Percentiles rank a stretch among this genome's conserved stretches.
These are phyloP conservation scores for Leccinum uliginosum DNA, from an alignment of 768 basidiomycete genomes.

Conservation along the genomic window DNA sequence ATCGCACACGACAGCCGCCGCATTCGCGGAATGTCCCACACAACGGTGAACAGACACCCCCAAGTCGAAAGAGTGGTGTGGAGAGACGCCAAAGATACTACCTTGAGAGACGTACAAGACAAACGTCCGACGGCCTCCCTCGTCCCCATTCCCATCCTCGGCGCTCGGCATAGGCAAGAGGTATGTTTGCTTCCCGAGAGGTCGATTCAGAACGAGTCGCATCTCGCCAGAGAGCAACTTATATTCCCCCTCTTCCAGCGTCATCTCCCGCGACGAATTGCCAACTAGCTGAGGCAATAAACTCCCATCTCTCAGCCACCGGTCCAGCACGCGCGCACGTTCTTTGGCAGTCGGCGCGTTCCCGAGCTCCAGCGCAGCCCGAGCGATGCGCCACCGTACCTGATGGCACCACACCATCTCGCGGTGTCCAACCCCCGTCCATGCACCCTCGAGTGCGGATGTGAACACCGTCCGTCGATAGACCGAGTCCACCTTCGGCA, in stretches of 20 bases:
- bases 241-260: conserved; percentile 21
- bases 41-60: conserved; percentile 49
- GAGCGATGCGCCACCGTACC: conserved; percentile 83
- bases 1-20: conserved; percentile 31
- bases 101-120: conserved; percentile 62
- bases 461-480: conserved; percentile 74
- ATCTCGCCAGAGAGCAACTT: conserved; percentile 35
- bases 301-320: conserved; percentile 67
- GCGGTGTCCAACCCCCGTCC: conserved; percentile 93
- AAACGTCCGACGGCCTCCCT: conserved; percentile 31
- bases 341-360: conserved; percentile 18
- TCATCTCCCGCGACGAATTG: conserved; percentile 5
- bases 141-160: neutral
- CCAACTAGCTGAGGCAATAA: conserved; percentile 37
- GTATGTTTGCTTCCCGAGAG: conserved; percentile 41
- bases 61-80: conserved; percentile 44
- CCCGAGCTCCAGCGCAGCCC: conserved; percentile 69
- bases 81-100: conserved; percentile 44
- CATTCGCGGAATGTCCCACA: conserved; percentile 16
- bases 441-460: conserved; percentile 82
- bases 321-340: conserved; percentile 43
- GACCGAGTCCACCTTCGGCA: conserved; percentile 35
- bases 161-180: conserved; percentile 39
- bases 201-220: conserved; percentile 42
- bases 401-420: conserved; percentile 99